phyloP scores from a whole-genome alignment of 805 yeast genomes.

The Priceomyces medius region DNA sequence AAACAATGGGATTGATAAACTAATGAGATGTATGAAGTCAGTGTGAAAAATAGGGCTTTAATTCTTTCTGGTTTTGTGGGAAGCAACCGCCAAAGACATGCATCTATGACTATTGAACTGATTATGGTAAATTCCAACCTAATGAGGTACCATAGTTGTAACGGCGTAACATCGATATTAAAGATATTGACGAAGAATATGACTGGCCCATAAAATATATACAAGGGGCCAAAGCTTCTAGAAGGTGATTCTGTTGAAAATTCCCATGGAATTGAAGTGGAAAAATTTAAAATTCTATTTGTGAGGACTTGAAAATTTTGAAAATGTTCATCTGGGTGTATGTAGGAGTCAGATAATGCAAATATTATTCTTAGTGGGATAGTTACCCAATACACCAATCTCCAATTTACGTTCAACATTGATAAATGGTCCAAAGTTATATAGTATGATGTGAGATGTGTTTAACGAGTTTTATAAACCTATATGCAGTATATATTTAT shows the following conservation, averaged over 20 bases:
- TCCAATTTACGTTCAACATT: constrained; percentile 37
- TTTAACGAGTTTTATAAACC: not conserved
- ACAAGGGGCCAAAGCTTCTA: constrained; percentile 69
- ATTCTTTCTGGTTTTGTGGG: constrained; percentile 50
- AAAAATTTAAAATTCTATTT: constrained; percentile 42
- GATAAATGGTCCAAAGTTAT: no score
- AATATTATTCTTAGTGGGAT: constrained; percentile 53
- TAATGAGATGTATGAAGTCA: constrained; percentile 67
- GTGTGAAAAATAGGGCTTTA: constrained; percentile 48
- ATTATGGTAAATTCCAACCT: constrained; percentile 49
- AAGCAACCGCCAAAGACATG: constrained; percentile 46
- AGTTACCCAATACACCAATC: constrained; percentile 44
- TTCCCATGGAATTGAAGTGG: constrained; percentile 77
- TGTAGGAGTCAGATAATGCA: constrained; percentile 72
- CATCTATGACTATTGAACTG: constrained; percentile 38
- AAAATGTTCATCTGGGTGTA: constrained; percentile 97
- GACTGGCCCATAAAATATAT: constrained; percentile 69
- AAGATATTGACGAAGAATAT: constrained; percentile 32
- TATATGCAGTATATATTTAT: constrained; percentile 2
- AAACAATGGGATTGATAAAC: constrained; percentile 84
- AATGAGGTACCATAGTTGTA: constrained; percentile 50
- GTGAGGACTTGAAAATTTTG: constrained; percentile 82
- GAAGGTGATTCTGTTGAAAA: constrained; percentile 57
- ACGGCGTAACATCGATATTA: constrained; percentile 42
- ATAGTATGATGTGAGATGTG: no score